Conservation (phyloP, 805 yeast genomes). For the Alloascoidea hylecoeti region DNA sequence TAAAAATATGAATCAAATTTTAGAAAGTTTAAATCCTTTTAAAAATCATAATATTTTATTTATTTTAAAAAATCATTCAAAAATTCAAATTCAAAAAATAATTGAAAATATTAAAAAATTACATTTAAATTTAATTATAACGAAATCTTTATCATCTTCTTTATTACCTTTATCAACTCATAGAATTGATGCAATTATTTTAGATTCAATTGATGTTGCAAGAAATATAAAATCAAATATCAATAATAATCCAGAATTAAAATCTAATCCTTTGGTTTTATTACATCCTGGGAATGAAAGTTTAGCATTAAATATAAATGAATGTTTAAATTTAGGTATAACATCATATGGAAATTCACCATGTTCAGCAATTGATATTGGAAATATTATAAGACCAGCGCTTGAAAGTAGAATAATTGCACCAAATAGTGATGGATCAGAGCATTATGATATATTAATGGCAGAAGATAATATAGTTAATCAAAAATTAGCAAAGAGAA, state of each 20-base stretch:
- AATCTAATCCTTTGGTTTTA: slow-evolving; percentile 73
- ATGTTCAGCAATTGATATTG: slow-evolving; percentile 68
- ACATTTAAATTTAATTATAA: slow-evolving; percentile 49
- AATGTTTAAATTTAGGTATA: slow-evolving; percentile 37
- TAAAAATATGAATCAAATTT: neutral
- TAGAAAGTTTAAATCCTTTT: slow-evolving; percentile 63
- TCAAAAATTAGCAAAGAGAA: slow-evolving; percentile 77
- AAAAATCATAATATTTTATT: slow-evolving; percentile 56
- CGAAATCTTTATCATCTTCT: slow-evolving; percentile 28
- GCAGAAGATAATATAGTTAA: slow-evolving; percentile 85
- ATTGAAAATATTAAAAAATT: slow-evolving; percentile 34
- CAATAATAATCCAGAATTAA: slow-evolving; percentile 67
- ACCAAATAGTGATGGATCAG: slow-evolving; percentile 64
- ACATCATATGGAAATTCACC: slow-evolving; percentile 85
- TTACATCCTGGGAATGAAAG: slow-evolving; percentile 25
- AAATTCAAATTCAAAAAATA: slow-evolving; percentile 34
- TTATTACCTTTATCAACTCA: slow-evolving; percentile 13
- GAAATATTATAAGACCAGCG: slow-evolving; percentile 75
- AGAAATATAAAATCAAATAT: slow-evolving; percentile 43
- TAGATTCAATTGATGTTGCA: slow-evolving; percentile 68
- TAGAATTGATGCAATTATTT: slow-evolving; percentile 65
- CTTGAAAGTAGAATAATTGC: slow-evolving; percentile 72
- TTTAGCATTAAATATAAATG: neutral
- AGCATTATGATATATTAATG: slow-evolving; percentile 56
- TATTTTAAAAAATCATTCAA: slow-evolving; percentile 49